Conservation (phyloP, 345 rosid genomes). For the Pistacia atlantica region DNA sequence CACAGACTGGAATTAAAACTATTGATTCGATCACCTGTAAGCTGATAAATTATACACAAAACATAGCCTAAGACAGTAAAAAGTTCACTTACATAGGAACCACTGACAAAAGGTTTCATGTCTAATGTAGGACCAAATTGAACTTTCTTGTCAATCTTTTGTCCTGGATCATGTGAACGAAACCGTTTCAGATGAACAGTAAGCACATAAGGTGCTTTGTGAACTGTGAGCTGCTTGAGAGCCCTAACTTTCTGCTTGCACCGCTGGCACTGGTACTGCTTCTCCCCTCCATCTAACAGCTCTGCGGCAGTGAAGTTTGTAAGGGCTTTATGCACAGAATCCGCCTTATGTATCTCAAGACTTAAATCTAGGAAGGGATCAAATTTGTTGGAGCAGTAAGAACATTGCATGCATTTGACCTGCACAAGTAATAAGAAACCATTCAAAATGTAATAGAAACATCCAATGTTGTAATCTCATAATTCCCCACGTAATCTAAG, state of each 20-base stretch:
- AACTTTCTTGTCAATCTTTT: no score
- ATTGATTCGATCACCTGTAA: no score
- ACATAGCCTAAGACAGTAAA: no score
- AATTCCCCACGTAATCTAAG: background rate
- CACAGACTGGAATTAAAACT: no score
- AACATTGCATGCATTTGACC: conserved; percentile 86
- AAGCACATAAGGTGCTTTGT: no score
- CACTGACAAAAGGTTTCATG: no score
- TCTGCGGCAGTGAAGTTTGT: conserved; percentile 77
- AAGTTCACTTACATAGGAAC: no score
- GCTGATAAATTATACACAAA: no score
- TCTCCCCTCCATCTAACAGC: conserved; percentile 85
- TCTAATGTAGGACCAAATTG: no score
- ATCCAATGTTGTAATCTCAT: background rate
- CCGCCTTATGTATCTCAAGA: conserved; percentile 85
- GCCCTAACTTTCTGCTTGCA: conserved; percentile 95
- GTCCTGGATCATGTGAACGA: no score
- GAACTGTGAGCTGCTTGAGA: no score
- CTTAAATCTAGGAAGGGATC: conserved; percentile 94
- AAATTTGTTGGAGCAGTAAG: conserved; percentile 74
- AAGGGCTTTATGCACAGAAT: conserved; percentile 72
- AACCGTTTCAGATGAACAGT: no score
- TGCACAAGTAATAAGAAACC: conserved; percentile 24
- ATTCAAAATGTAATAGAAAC: background rate
- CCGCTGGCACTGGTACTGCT: conserved; percentile 78